Evolutionary conservation across 2,329 filamentous ascomycete species (phyloP).

Genomic region (Talaromyces sp.): DNA sequence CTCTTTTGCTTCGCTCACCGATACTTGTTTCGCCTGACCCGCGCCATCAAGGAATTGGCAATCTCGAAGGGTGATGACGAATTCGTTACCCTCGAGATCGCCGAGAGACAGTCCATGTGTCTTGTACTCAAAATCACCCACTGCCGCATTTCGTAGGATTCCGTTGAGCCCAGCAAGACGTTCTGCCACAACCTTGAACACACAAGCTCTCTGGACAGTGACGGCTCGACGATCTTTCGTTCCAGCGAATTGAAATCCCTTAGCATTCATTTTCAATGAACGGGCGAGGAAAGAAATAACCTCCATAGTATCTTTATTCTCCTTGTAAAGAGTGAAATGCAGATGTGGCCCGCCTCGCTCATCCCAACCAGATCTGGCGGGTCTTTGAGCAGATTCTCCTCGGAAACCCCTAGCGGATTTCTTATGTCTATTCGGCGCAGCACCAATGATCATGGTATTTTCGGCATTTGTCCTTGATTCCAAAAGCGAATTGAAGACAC

Average conservation of each 20-base stretch:
- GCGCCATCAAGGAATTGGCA: constrained; percentile 57
- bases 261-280: constrained; percentile 62
- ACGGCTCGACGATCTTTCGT: constrained; percentile 88
- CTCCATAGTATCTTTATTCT: constrained; percentile 96
- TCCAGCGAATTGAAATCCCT: constrained; percentile 73
- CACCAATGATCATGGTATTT: constrained; percentile 58
- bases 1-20: constrained; percentile 38
- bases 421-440: constrained; percentile 34
- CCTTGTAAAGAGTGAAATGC: constrained; percentile 91
- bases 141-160: constrained; percentile 53
- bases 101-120: constrained; percentile 70
- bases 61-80: constrained; percentile 84
- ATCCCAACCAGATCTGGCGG: constrained; percentile 54
- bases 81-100: constrained; percentile 83
- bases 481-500: constrained; percentile 71
- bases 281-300: constrained; percentile 71
- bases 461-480: constrained; percentile 72
- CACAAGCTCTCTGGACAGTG: constrained; percentile 76
- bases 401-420: constrained; percentile 29
- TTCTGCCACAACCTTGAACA: constrained; percentile 55
- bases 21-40: constrained; percentile 43
- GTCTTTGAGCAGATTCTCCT: constrained; percentile 25
- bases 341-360: constrained; percentile 73
- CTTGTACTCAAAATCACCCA: constrained; percentile 79
- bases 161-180: constrained; percentile 61